Percentiles rank a stretch among this genome's conserved stretches.
Evolutionary conservation across 2,329 filamentous ascomycete genomes (phyloP).

Genomic region (Septoria petroselini): DNA sequence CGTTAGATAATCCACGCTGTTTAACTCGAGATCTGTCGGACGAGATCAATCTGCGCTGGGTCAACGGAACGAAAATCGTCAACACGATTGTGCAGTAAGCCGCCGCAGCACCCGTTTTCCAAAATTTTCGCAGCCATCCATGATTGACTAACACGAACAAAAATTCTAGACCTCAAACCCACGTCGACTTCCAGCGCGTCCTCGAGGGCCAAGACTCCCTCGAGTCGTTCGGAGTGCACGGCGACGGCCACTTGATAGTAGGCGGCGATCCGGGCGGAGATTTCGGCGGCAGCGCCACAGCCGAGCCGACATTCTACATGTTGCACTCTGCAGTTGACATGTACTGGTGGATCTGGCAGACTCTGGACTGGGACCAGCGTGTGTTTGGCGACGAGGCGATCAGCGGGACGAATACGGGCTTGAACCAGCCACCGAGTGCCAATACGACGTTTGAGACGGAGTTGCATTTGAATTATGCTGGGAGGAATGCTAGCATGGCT

Average conservation of each 20-base stretch:
- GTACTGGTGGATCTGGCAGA: constrained; percentile 53
- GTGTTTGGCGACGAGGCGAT: neutral
- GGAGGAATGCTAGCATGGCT: neutral
- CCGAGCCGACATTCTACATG: constrained; percentile 49
- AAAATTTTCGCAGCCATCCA: too few species aligned
- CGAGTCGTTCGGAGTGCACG: constrained; percentile 40
- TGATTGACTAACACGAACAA: too few species aligned
- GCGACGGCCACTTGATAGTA: constrained; percentile 48
- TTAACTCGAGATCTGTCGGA: constrained; percentile 35
- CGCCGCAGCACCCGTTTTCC: constrained; percentile 23
- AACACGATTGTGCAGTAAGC: constrained; percentile 33
- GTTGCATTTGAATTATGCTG: constrained; percentile 7
- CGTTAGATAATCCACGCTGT: constrained; percentile 28
- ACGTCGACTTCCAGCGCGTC: constrained; percentile 29
- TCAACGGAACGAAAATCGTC: constrained; percentile 30
- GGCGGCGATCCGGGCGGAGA: constrained; percentile 49
- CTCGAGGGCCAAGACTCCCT: constrained; percentile 30
- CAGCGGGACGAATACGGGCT: constrained; percentile 2
- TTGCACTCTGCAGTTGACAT: constrained; percentile 51
- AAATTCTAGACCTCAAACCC: constrained; percentile 22
- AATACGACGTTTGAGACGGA: constrained; percentile 3
- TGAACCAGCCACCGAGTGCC: neutral
- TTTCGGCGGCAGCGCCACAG: constrained; percentile 45
- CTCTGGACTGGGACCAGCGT: constrained; percentile 36
- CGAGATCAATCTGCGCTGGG: constrained; percentile 38